Conservation (phyloP, 495 filamentous ascomycete genomes). For the Monascus purpureus region DNA sequence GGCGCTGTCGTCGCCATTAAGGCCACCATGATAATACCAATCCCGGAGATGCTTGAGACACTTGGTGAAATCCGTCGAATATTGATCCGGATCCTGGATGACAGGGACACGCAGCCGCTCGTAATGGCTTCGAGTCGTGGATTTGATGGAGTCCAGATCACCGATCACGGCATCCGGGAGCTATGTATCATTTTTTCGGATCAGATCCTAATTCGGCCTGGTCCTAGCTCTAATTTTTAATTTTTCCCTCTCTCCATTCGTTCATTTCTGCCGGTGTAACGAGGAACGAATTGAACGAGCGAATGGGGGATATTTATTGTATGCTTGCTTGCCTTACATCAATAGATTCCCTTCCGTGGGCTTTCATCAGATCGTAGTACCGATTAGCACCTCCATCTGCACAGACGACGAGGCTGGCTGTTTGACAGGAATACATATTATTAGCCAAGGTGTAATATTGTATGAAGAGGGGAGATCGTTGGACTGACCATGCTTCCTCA, state of each 20-base stretch:
- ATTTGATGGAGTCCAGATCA: slow-evolving; percentile 71
- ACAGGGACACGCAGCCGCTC: slow-evolving; percentile 35
- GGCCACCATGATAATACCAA: too few species aligned
- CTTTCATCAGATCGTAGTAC: slow-evolving; percentile 43
- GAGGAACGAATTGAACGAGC: too few species aligned
- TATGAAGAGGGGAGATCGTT: too few species aligned
- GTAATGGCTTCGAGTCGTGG: slow-evolving; percentile 47
- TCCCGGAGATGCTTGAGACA: slow-evolving; percentile 48
- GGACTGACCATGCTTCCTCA: slow-evolving; percentile 44
- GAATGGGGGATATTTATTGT: neutral
- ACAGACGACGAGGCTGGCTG: slow-evolving; percentile 41
- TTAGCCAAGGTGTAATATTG: too few species aligned
- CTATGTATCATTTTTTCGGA: too few species aligned
- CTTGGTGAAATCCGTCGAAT: slow-evolving; percentile 75
- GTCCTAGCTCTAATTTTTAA: too few species aligned
- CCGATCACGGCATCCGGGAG: slow-evolving; percentile 63
- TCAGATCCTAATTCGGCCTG: too few species aligned
- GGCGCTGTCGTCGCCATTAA: too few species aligned
- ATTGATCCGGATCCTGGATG: slow-evolving; percentile 57
- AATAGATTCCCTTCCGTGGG: slow-evolving; percentile 13
- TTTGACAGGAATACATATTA: neutral
- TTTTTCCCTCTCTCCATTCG: too few species aligned
- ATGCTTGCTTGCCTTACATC: slow-evolving; percentile 21
- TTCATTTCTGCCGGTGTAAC: too few species aligned
- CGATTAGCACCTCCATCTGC: slow-evolving; percentile 88